Evolutionary conservation across 2,329 filamentous ascomycete species (phyloP), one percentile per base, ranked within the genome.

Genomic region (Diaporthe citriasiana): DNA sequence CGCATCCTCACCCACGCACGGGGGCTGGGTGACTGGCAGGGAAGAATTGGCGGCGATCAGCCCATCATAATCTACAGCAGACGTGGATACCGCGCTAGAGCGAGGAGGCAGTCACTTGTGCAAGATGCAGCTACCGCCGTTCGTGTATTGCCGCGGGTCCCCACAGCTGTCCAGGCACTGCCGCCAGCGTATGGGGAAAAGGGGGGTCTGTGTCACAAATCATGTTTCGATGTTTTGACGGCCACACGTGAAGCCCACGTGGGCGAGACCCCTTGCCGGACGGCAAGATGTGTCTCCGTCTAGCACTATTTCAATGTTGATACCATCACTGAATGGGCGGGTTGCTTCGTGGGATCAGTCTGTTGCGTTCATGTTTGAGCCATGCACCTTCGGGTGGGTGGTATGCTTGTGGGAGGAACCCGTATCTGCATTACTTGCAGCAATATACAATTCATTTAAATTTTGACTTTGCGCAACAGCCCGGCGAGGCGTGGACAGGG

Each of bases 151-250:
- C 30, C 60, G 22, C 38, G 19, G 27, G 19, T 50, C 27, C 33
- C 63, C 63, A 40, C 47, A 38, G 5, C 13, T 42, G 40, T 22
- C 25, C 40, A 30, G 59, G 57, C 8, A 63, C 15, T 38, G 63
- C 45, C 45, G 30, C 60, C 33, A 35, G 45, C 60, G 19, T 50
- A 51, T 51, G 40, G 60, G 42, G 42, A 50, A 33, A 25, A 17
- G 40, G 42, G 63, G 45, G 22, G 15, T 40, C 63, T 30, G 47
- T 68, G 63, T 53, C 63, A 66, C 63, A 50, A 51, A 47, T 68
- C 47, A 53, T 53, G 63, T 68, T 53, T 68, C 47, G 63, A 68
- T 47, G n/a, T 38, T 40, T 51, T 7, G 30, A 40, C 33, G 33
- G 33, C 8, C 53, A n/a, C 63, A 40, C 47, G 47, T 68, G 63